A percentile compares a stretch with the other conserved stretches of the same genome.
phyloP scores from a whole-genome alignment of 2,329 filamentous ascomycete genomes.

The Orbilia javanica region DNA sequence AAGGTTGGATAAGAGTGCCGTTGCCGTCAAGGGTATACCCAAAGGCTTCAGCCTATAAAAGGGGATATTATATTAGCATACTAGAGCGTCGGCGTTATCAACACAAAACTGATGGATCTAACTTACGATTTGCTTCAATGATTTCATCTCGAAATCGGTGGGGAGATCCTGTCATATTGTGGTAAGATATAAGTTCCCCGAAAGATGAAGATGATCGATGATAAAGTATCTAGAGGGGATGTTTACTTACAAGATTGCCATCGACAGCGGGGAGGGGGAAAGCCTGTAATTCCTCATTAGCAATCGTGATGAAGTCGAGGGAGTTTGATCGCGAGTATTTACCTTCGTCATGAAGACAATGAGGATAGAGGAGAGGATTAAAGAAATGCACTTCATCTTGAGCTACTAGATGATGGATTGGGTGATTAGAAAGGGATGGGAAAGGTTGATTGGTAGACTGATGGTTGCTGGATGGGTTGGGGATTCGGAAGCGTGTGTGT shows the following conservation, averaged over 20 bases:
- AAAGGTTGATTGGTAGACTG: not conserved
- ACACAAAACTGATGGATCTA: not conserved
- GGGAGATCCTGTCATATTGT: not conserved
- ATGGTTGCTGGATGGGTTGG: not conserved
- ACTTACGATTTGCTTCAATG: conserved; percentile 6
- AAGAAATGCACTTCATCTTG: not conserved
- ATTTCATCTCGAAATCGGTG: conserved; percentile 10
- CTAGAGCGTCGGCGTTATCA: not conserved
- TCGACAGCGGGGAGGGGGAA: not conserved
- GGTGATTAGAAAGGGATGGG: not conserved
- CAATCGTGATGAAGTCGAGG: not conserved
- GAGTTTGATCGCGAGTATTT: not conserved
- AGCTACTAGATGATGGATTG: not conserved
- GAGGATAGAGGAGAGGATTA: not conserved
- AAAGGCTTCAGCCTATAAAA: not conserved
- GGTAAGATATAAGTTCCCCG: not conserved
- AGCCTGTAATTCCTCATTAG: not conserved
- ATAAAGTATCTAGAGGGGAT: not conserved
- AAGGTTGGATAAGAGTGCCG: not conserved
- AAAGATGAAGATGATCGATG: not conserved
- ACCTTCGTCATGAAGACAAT: not conserved
- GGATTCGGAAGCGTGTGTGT: not conserved
- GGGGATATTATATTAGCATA: not conserved
- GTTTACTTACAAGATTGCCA: not conserved
- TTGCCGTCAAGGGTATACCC: not conserved